Evolutionary conservation across 345 rosid species (phyloP), one percentile per base, ranked within the genome.

Genomic region (Eucalyptus tenuipes): DNA sequence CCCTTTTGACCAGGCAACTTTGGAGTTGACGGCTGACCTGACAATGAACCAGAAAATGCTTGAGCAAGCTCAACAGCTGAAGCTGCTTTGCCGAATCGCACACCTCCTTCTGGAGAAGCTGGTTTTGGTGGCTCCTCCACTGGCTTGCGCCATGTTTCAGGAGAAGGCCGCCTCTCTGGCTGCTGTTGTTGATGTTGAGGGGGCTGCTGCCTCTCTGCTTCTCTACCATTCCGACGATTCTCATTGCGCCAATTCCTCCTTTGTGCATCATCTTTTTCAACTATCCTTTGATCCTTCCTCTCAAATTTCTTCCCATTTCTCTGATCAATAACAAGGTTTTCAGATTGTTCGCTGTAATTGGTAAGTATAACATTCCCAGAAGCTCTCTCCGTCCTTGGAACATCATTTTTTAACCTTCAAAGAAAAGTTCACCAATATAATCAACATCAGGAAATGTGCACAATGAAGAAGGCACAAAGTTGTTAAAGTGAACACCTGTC

Each of bases 121-220:
- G 94, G 95, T 91, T 93, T 97, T 16, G 90, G 89, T 13, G 90
- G 90, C 93, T 91, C 92, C 89, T 91, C 95, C 24, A 90, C 92
- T 13, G 94, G 94, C 88, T 95, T 96, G 88, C 97, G 94, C 97
- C 99, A 97, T 48, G 95, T 93, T 90, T 97, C 97, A 17, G 97
- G 99, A 71, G 99, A 97, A 87, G 95, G 95, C 87, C 91, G 93
- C 88, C 98, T 95, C 87, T 92, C 93, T 89, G 92, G 92, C 59
- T 49, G 87, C 87, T 92, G 94, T 87, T 93, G 96, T 61, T 87
- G 90, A 66, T 85, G 91, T 9, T 86, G 90, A 37, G 17, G 64
- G 15, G 53, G 81, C 80, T 90, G 95, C 91, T 89, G 93, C 89
- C 93, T 93, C 75, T 93, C 94, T 85, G 89, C 94, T 85, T 86